Base-by-base conservation (phyloP, 2,329 filamentous ascomycete genomes). In the Claviceps sp. region DNA sequence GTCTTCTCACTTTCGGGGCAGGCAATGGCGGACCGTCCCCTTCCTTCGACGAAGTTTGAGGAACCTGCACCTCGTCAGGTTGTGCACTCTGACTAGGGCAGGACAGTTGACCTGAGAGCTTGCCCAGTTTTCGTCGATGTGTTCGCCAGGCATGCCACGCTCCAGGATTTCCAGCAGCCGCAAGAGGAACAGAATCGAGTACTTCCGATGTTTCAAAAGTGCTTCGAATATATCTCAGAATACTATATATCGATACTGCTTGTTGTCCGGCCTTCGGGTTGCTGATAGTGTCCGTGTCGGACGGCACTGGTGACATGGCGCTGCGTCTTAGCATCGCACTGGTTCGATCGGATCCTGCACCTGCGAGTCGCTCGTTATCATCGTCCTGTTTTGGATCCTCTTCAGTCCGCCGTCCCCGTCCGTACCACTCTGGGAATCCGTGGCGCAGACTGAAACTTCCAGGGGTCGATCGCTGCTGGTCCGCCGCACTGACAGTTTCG, bases 131-230 rank as follows among this genome's bases (percentile, higher is more conserved):
- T 24, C 64, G 63, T 18, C 83, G 79, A 64, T 91, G 78, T 6
- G 86, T 80, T 60, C 82, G 78, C 91, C 91, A 97, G 4, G 91
- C 91, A 69, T 95, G 87, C 85, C 89, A 97, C 22, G 91, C 93
- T 6, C 89, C 88, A 2, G 86, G 82, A 60, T 97, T 95, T 1
- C 88, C 91, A 0, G 90, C 88, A 18, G 86, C 86, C 57, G 88
- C 81, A 1, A 95, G 70, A 1, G 88, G 84, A 20, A 97, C 73
- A 0, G 78, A 78, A 66, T 97, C 89, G 3, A 97, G 72, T 7
- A 94, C 78, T 0, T 72, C 69, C 55, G 85, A 86, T 54, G 89
- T 81, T 57, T 87, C 85, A 65, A 98, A 96, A 0, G 88, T 77
- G 56, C 83, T 85, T 55, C 85, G 80, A 37, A 97, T 81, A 65